Evolutionary conservation across 768 basidiomycete genomes (phyloP).

Genomic region (Rubroboletus satanas): DNA sequence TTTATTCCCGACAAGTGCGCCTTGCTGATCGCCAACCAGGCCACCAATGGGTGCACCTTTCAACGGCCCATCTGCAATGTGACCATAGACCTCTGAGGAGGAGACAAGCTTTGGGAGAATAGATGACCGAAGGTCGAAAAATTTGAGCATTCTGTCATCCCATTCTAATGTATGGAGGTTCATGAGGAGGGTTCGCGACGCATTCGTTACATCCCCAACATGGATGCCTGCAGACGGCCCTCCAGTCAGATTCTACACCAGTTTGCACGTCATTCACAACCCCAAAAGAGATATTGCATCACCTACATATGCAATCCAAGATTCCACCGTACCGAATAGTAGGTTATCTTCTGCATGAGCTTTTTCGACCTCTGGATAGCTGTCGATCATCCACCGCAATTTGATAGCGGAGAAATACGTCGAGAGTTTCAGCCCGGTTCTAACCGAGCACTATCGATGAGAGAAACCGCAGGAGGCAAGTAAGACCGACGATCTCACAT

Average conservation of each 20-base stretch:
- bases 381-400: constrained; percentile 94
- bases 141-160: constrained; percentile 78
- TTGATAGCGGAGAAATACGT: constrained; percentile 99
- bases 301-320: constrained; percentile 87
- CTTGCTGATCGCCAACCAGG: constrained; percentile 97
- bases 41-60: constrained; percentile 84
- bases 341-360: constrained; percentile 82
- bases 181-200: constrained; percentile 91
- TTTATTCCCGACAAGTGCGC: constrained; percentile 93
- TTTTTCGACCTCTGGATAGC: constrained; percentile 66
- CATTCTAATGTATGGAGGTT: constrained; percentile 79
- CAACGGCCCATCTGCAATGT: constrained; percentile 61
- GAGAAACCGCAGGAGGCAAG: neutral
- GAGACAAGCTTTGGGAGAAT: constrained; percentile 86
- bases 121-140: constrained; percentile 77
- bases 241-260: constrained; percentile 72
- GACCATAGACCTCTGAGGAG: constrained; percentile 89
- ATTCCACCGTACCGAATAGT: constrained; percentile 93
- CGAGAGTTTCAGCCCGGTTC: constrained; percentile 90
- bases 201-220: constrained; percentile 92
- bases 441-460: constrained; percentile 27
- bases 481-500: constrained; percentile 47
- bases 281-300: constrained; percentile 7
- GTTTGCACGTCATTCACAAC: neutral
- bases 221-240: constrained; percentile 68